Evolutionary conservation across 2,329 filamentous ascomycete genomes (phyloP), one percentile per base, ranked within the genome.

Genomic region (Aspergillus ruber): DNA sequence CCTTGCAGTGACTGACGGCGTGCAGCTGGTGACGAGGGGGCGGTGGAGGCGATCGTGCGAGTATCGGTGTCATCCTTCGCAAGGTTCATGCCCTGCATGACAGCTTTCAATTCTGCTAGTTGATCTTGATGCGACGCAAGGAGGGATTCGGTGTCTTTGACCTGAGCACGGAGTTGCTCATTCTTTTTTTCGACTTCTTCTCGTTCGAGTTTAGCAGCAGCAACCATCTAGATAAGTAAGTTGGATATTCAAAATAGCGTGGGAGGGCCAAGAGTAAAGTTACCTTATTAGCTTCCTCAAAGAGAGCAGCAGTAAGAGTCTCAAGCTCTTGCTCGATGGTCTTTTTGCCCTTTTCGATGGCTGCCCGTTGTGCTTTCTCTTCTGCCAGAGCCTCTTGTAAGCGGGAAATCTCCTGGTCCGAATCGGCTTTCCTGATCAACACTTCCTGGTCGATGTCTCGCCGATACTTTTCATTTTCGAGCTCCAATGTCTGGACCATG

Each of bases 211-310:
- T 95, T 88, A 33, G 91, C 91, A 13, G 82, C 83, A 36, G 91
- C 88, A 45, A 98, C 93, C 91, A 98, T 97, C 77, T 83, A 53
- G 33, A 38, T 32, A 1, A 46, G 42, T 63, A 46, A 65, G 52
- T 46, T 36, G 35, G 9, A 35, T 21, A 23, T 25, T 8, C 12
- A 36, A 1, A n/a, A 29, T 10, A 29, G 9, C 20, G 35, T 40
- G 25, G 27, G 18, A 10, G 9, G 6, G 13, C 12, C 13, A 29
- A 6, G n/a, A 20, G 25, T 18, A 4, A 46, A 64, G 70, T 50
- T 65, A 83, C 81, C 69, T 86, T 90, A 72, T 98, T 97, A 43
- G 93, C 93, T 74, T 98, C 91, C 64, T 97, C 90, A 54, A 98
- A 98, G n/a, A 98, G 78, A 23, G 89, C 90, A 1, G 89, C 84